Evolutionary conservation across 2,329 filamentous ascomycete genomes (phyloP), one percentile per base, ranked within the genome.

Genomic region (Conoideocrella luteorostrata): DNA sequence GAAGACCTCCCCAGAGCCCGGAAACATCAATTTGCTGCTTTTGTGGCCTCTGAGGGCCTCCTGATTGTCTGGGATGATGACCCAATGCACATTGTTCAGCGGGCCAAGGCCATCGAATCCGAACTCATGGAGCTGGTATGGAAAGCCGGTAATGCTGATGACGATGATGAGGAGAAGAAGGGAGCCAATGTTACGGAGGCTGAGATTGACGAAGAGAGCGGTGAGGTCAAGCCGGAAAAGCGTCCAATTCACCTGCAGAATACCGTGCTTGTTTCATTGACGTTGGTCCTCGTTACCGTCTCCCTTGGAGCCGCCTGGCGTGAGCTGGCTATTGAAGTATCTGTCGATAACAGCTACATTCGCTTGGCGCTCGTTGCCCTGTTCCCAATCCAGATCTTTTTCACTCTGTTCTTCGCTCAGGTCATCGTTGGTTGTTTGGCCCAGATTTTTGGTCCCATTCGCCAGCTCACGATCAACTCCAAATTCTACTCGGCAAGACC

Each of bases 21-120:
- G 47, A 90, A 88, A 60, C 79, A 88, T 59, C 86, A 91, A 58
- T 89, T 85, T 51, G 86, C 86, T 11, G 86, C 87, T 7, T 90
- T 91, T 58, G 74, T 91, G 33, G 80, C 84, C 2, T 78, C 77
- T 0, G 81, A 86, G 49, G 78, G 78, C 4, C 68, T 90, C 5
- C 68, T 93, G 1, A 69, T 91, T 2, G 85, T 91, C 1, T 93
- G 87, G 87, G 86, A 91, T 52, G 86, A 91, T 52, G 84, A 90
- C 45, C 78, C 86, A 1, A 70, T 83, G 44, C 80, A 88, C 55
- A 68, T 91, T 7, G 71, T 89, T 5, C 67, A 77, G 44, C 73
- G 86, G 44, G 86, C 84, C 35, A 80, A 82, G 56, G 72, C 74
- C 26, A 88, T 91, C 47, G 84, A 91, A 62, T 76, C 77, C 3